Percentiles rank a stretch among this genome's conserved stretches.
These are phyloP conservation scores for Fusarium mexicanum DNA, from an alignment of 2,329 filamentous ascomycete genomes.

Conservation along the genomic window DNA sequence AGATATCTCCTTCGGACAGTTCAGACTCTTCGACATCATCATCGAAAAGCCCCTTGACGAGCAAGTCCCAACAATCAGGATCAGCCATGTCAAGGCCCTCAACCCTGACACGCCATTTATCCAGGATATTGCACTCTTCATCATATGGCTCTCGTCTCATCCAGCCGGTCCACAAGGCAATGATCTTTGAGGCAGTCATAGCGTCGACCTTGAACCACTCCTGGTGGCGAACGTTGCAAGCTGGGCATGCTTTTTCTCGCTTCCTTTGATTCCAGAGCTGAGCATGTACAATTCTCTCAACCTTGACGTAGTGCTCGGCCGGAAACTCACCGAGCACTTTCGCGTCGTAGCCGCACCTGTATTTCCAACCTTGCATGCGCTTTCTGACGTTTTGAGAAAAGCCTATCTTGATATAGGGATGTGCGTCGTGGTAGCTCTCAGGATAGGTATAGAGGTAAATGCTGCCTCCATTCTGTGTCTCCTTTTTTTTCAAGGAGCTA, in stretches of 20 bases:
- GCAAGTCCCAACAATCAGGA: slow-evolving; percentile 40
- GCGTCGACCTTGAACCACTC: slow-evolving; percentile 45
- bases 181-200: slow-evolving; percentile 15
- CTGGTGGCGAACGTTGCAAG: slow-evolving; percentile 34
- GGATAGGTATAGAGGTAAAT: slow-evolving; percentile 44
- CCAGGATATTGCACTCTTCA: slow-evolving; percentile 35
- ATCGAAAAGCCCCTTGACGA: slow-evolving; percentile 28
- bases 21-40: slow-evolving; percentile 26
- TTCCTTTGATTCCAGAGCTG: slow-evolving; percentile 41
- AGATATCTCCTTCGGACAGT: slow-evolving; percentile 19
- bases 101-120: slow-evolving; percentile 37
- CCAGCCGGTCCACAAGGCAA: slow-evolving; percentile 44
- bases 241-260: slow-evolving; percentile 37
- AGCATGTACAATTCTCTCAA: slow-evolving; percentile 45
- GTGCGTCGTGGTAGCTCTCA: slow-evolving; percentile 14
- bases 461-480: slow-evolving; percentile 17
- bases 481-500: background rate
- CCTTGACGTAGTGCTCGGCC: slow-evolving; percentile 37
- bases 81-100: slow-evolving; percentile 39
- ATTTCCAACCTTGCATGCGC: slow-evolving; percentile 40
- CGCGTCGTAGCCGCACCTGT: slow-evolving; percentile 40
- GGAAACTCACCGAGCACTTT: slow-evolving; percentile 17
- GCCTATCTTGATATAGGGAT: slow-evolving; percentile 47
- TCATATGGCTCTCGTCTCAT: slow-evolving; percentile 44
- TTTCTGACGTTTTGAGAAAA: slow-evolving; percentile 25